phyloP scores from a whole-genome alignment of 495 filamentous ascomycete genomes.

The Amniculicola lignicola region DNA sequence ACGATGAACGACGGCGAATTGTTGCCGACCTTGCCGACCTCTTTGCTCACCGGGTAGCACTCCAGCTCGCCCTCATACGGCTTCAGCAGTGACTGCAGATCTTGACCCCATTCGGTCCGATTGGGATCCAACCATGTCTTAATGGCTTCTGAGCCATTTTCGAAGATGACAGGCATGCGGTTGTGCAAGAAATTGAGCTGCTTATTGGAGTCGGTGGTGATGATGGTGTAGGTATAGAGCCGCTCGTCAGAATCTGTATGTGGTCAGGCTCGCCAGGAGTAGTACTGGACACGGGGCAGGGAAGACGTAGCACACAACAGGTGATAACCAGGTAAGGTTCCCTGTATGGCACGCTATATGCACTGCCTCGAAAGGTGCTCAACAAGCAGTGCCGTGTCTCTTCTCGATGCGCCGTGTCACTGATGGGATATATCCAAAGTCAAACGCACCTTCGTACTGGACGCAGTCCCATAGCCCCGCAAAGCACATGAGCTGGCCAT shows the following conservation, averaged over 20 bases:
- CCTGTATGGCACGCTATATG: neutral
- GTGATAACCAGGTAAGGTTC: constrained; percentile 9
- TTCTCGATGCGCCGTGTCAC: no score
- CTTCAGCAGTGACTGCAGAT: constrained; percentile 70
- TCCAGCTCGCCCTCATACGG: constrained; percentile 80
- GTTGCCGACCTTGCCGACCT: constrained; percentile 95
- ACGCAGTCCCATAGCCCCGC: constrained; percentile 92
- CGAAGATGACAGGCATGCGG: constrained; percentile 91
- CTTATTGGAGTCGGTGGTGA: constrained; percentile 79
- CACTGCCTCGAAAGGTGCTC: no score
- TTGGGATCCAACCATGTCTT: constrained; percentile 75
- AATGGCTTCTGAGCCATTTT: constrained; percentile 68
- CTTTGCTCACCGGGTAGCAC: constrained; percentile 78
- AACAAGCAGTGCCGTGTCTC: no score
- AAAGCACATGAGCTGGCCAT: constrained; percentile 81
- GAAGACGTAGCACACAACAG: constrained; percentile 19
- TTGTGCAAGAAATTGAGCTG: constrained; percentile 84
- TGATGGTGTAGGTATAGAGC: constrained; percentile 83
- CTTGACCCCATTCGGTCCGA: constrained; percentile 67
- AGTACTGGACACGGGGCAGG: neutral
- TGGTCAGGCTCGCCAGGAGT: constrained; percentile 2
- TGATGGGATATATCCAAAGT: no score
- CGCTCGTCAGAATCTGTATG: constrained; percentile 55
- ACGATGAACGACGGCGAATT: constrained; percentile 79
- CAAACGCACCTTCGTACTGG: constrained; percentile 63